Percentiles rank a stretch among this genome's conserved stretches.
These are phyloP conservation scores for Venturia carpophila DNA, from an alignment of 2,329 filamentous ascomycete species.

Conservation along the genomic window DNA sequence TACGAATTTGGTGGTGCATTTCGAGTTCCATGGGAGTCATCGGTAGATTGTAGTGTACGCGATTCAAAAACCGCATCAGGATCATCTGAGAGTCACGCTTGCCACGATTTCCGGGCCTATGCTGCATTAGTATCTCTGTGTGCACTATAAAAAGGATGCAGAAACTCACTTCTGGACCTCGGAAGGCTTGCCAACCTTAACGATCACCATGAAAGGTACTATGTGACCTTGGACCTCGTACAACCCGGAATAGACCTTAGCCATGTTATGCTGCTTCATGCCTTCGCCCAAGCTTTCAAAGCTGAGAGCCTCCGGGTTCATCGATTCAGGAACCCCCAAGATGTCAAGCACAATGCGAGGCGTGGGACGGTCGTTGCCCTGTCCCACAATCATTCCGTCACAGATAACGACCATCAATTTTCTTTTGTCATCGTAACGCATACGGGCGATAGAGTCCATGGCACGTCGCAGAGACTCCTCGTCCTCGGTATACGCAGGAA, in stretches of 20 bases:
- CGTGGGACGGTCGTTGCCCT: slow-evolving; percentile 93
- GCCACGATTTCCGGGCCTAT: slow-evolving; percentile 81
- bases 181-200: slow-evolving; percentile 87
- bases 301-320: slow-evolving; percentile 91
- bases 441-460: slow-evolving; percentile 89
- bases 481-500: slow-evolving; percentile 96
- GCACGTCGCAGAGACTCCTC: slow-evolving; percentile 95
- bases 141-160: neutral
- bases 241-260: slow-evolving; percentile 93
- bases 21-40: slow-evolving; percentile 97
- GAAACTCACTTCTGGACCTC: slow-evolving; percentile 49
- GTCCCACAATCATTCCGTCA: slow-evolving; percentile 98
- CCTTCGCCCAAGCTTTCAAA: slow-evolving; percentile 96
- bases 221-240: slow-evolving; percentile 98
- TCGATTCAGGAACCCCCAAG: slow-evolving; percentile 83
- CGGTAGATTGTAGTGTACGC: slow-evolving; percentile 90
- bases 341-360: slow-evolving; percentile 96
- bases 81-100: slow-evolving; percentile 99
- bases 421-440: slow-evolving; percentile 97
- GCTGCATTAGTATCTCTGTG: neutral
- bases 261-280: slow-evolving; percentile 98
- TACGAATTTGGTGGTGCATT: slow-evolving; percentile 97
- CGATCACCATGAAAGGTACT: slow-evolving; percentile 91
- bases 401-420: slow-evolving; percentile 90
- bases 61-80: slow-evolving; percentile 97